These are phyloP conservation scores for Rauvolfia tetraphylla DNA, from an alignment of 257 asterid species.

Conservation along the genomic window DNA sequence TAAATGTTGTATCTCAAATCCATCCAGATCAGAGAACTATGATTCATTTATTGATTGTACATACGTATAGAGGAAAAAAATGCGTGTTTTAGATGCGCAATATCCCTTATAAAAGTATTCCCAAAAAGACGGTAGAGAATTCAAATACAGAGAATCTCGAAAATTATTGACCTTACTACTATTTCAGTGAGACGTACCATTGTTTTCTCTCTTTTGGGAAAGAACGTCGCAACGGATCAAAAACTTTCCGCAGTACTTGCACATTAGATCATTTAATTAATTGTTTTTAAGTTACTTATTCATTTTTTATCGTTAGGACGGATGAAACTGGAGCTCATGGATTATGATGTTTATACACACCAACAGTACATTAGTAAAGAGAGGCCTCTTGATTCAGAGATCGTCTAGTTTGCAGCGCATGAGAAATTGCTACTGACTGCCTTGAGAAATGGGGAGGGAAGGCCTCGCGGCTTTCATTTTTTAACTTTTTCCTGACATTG, in stretches of 20 bases:
- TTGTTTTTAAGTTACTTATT: no score
- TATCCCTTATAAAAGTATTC: neutral
- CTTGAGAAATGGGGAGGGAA: neutral
- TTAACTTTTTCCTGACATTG: no score
- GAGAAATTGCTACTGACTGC: no score
- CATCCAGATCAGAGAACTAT: neutral
- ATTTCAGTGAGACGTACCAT: neutral
- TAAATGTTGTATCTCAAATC: neutral
- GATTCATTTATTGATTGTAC: neutral
- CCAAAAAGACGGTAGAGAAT: neutral
- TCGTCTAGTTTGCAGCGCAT: no score
- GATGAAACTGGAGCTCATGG: no score
- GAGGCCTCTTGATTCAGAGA: no score
- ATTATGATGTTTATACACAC: no score
- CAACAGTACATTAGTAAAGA: no score
- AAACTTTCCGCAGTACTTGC: no score
- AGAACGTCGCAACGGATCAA: no score
- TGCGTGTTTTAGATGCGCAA: neutral
- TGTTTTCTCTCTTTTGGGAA: neutral
- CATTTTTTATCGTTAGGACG: no score
- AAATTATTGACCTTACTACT: neutral
- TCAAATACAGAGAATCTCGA: neutral
- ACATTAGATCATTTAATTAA: no score
- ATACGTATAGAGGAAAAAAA: neutral
- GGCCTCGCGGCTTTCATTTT: neutral